Conservation (phyloP, 441 rosid species). For the Erodium texanum region DNA sequence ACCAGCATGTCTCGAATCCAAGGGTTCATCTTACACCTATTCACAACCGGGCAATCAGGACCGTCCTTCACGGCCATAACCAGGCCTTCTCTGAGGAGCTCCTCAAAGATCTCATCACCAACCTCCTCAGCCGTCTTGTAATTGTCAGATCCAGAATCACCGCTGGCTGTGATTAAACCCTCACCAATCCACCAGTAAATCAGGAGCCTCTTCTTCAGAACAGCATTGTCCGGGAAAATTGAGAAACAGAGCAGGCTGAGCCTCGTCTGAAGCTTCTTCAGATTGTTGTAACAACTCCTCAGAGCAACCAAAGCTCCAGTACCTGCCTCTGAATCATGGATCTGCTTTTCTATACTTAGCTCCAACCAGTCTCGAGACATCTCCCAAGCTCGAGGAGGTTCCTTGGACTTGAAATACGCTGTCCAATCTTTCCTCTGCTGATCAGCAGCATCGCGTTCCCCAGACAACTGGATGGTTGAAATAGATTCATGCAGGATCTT, state of each 20-base stretch:
- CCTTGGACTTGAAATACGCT: not conserved
- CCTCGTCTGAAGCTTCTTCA: not conserved
- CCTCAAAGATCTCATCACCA: slow-evolving; percentile 9
- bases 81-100: slow-evolving; percentile 3
- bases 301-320: not conserved
- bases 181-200: slow-evolving; percentile 17
- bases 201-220: slow-evolving; percentile 12
- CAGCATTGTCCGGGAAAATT: not conserved
- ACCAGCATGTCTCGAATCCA: slow-evolving; percentile 9
- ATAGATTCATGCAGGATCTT: not conserved
- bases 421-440: not conserved
- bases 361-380: slow-evolving; percentile 3
- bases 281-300: not conserved
- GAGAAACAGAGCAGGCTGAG: slow-evolving; percentile 1
- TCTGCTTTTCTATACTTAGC: not conserved
- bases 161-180: not conserved
- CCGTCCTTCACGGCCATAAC: not conserved
- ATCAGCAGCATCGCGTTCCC: not conserved
- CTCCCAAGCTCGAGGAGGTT: not conserved
- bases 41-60: not conserved
- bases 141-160: not conserved
- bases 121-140: slow-evolving; percentile 6
- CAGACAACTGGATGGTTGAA: not conserved
- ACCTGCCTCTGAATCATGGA: not conserved
- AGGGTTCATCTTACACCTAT: slow-evolving; percentile 10